Evolutionary conservation across 345 rosid genomes (phyloP), one percentile per base, ranked within the genome.

Genomic region (Eucalyptus cloeziana): DNA sequence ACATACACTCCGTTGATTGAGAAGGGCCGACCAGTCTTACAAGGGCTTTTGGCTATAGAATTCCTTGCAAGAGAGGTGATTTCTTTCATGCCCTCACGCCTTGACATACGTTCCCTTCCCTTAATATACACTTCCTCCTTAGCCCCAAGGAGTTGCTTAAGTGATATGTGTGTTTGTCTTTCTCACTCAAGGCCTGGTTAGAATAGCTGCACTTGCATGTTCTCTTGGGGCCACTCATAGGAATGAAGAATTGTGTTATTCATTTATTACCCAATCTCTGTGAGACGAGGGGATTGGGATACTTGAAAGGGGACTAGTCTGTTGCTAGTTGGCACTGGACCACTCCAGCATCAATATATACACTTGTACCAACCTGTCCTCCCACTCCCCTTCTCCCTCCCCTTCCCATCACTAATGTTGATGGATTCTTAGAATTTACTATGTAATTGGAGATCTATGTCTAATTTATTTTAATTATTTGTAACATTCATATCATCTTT

Each of bases 11-110:
- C 95, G 44, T 94, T 93, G 3, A 90, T 97, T 91, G 99, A 98
- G 94, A 98, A 96, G 93, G 99, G 99, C 87, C 95, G 99, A 88
- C 99, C 99, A 90, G 95, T 98, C 91, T 92, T 98, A 86, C 99
- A 98, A 92, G 99, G 99, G 58, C 99, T 98, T 92, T 90, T 96
- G 94, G 99, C 99, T 49, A 97, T 97, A 85, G 99, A 97, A 91
- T 97, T 95, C 94, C 95, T 98, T 87, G 97, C 99, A 88, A 96
- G 95, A 93, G 99, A 98, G 98, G 99, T 91, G 97, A 64, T 87
- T 90, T n/a, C 89, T 50, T 31, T 89, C 85, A 40, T 2, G 8
- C 47, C 30, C 47, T 40, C 47, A 22, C 5, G 8, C 47, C 85
- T 76, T 76, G 85, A 76, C 85, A 76, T 76, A 10, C 6, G 47